Percentiles rank a stretch among this genome's conserved stretches.
These are phyloP conservation scores for Colletotrichum spaethianum DNA, from an alignment of 2,329 filamentous ascomycete genomes.

Conservation along the genomic window DNA sequence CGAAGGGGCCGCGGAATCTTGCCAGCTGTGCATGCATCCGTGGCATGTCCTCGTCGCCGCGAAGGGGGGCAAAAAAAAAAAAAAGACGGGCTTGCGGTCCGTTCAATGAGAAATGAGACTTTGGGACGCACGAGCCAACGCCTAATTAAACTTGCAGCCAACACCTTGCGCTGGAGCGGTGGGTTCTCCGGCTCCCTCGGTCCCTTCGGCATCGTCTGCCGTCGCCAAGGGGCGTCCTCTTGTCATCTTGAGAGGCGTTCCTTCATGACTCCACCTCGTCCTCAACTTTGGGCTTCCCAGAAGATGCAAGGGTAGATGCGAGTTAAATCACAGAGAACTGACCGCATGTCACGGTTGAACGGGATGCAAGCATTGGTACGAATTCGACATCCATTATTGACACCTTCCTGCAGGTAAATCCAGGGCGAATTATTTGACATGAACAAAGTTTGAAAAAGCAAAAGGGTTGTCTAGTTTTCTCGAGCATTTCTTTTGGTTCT, in stretches of 20 bases:
- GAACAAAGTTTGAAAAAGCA: constrained; percentile 9
- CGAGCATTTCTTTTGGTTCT: constrained; percentile 19
- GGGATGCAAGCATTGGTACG: background rate
- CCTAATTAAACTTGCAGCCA: constrained; percentile 37
- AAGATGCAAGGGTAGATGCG: too few relatives aligned
- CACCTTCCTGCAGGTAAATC: constrained; percentile 20
- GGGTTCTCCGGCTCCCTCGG: constrained; percentile 12
- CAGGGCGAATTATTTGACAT: constrained; percentile 15
- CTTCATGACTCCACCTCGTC: background rate
- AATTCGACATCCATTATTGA: constrained; percentile 33
- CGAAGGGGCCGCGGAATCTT: background rate
- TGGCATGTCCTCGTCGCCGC: background rate
- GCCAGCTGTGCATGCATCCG: constrained; percentile 4
- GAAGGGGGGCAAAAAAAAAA: background rate
- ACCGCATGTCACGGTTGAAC: background rate
- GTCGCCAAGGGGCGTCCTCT: constrained; percentile 16
- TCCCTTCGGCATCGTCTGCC: constrained; percentile 29
- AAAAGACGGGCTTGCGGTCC: background rate
- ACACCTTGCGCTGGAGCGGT: constrained; percentile 9
- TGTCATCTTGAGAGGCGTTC: background rate
- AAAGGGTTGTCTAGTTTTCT: constrained; percentile 10
- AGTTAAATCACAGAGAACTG: background rate
- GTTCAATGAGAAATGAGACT: constrained; percentile 22
- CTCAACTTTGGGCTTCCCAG: too few relatives aligned
- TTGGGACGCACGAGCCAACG: constrained; percentile 32